Conservation (phyloP, 495 filamentous ascomycete genomes). For the Aspergillus carlsbadensis region DNA sequence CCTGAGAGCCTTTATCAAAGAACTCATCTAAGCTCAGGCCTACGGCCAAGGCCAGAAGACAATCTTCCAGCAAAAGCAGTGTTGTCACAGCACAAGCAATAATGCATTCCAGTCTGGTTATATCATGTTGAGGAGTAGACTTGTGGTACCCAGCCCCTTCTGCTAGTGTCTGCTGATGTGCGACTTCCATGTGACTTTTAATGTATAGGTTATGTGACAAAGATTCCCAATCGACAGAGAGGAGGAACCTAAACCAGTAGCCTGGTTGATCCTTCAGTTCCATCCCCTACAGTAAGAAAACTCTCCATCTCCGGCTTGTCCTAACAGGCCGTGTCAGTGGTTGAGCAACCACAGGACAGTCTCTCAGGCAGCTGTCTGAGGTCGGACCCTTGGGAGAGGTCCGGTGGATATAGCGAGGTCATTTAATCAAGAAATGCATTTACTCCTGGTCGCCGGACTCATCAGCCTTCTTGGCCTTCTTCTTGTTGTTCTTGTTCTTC, state of each 20-base stretch:
- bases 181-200: conserved; percentile 15
- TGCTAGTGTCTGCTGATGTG: conserved; percentile 7
- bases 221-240: conserved; percentile 1
- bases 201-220: conserved; percentile 14
- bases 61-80: no score
- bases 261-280: background rate
- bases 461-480: conserved; percentile 76
- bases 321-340: conserved; percentile 4
- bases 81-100: background rate
- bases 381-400: conserved; percentile 9
- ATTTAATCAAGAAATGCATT: conserved; percentile 19
- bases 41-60: no score
- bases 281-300: conserved; percentile 2
- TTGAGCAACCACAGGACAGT: conserved; percentile 8
- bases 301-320: conserved; percentile 7
- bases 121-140: background rate
- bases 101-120: background rate
- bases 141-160: background rate
- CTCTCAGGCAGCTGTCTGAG: conserved; percentile 9
- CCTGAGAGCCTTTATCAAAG: no score
- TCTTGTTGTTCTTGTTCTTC: conserved; percentile 80
- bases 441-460: conserved; percentile 61
- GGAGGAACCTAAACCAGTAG: background rate
- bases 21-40: no score
- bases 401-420: conserved; percentile 13